Conservation (phyloP, 1,284 basidiomycete species). For the Amylostereum areolatum region DNA sequence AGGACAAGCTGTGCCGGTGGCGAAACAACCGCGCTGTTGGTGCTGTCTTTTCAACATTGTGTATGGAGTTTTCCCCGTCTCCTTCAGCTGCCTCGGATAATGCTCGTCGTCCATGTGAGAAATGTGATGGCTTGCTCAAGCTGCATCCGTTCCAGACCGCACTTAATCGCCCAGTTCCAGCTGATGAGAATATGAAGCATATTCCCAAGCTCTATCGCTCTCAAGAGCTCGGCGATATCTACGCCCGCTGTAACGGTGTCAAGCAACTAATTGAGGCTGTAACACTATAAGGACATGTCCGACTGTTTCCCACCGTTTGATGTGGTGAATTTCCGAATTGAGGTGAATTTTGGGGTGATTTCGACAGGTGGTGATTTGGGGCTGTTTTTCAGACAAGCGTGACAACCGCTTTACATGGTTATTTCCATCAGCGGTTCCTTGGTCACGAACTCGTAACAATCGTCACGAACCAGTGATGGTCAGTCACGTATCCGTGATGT, state of each 20-base stretch:
- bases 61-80: background rate
- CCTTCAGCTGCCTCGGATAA: background rate
- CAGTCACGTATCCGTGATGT: no score
- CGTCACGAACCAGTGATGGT: no score
- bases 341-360: no score
- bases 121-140: background rate
- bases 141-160: background rate
- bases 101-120: background rate
- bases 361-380: no score
- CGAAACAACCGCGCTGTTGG: background rate
- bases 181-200: background rate
- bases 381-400: no score
- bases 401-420: no score
- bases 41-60: background rate
- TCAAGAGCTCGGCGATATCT: background rate
- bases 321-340: background rate
- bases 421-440: no score
- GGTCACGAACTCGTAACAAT: no score
- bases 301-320: background rate
- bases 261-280: background rate
- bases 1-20: background rate
- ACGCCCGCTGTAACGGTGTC: background rate
- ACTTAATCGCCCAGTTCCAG: background rate
- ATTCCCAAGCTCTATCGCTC: background rate
- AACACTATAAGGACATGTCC: no score